These are phyloP conservation scores for Dactylonectria estremocensis DNA, from an alignment of 2,329 filamentous ascomycete species.

Conservation along the genomic window DNA sequence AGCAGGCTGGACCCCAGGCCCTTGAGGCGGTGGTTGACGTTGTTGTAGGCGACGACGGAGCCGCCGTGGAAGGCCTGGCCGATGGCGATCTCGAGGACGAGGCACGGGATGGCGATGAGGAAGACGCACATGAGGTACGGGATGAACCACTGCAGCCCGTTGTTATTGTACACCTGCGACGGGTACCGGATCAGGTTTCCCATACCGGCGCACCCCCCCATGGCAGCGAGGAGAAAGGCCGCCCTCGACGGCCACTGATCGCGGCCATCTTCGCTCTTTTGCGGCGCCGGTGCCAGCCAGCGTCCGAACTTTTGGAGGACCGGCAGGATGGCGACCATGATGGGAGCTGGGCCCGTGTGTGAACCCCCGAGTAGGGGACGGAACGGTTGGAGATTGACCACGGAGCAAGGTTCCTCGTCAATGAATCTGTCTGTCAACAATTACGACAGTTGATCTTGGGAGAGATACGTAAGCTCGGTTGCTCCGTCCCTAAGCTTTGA, in stretches of 20 bases:
- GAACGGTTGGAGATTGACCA: background rate
- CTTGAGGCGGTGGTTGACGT: constrained; percentile 66
- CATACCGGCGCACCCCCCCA: constrained; percentile 72
- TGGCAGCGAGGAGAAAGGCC: constrained; percentile 70
- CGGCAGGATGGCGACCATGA: constrained; percentile 40
- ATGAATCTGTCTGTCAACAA: background rate
- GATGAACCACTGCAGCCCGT: constrained; percentile 73
- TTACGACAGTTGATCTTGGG: background rate
- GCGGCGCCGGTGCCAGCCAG: constrained; percentile 55
- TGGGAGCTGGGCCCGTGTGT: background rate
- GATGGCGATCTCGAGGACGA: constrained; percentile 76
- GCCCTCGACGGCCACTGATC: constrained; percentile 71
- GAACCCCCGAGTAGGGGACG: background rate
- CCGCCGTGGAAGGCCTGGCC: constrained; percentile 75
- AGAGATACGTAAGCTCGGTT: constrained; percentile 6
- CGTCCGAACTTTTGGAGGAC: constrained; percentile 51
- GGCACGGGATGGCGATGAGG: constrained; percentile 68
- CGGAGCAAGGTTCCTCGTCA: background rate
- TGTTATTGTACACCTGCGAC: constrained; percentile 72
- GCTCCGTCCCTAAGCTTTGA: background rate
- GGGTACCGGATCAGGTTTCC: constrained; percentile 72
- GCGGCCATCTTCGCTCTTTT: constrained; percentile 57
- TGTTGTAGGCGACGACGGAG: constrained; percentile 69
- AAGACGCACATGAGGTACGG: constrained; percentile 70
- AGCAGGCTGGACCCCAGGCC: constrained; percentile 68